Evolutionary conservation across 768 basidiomycete species (phyloP).

Genomic region (Macrolepiota dolichaula): DNA sequence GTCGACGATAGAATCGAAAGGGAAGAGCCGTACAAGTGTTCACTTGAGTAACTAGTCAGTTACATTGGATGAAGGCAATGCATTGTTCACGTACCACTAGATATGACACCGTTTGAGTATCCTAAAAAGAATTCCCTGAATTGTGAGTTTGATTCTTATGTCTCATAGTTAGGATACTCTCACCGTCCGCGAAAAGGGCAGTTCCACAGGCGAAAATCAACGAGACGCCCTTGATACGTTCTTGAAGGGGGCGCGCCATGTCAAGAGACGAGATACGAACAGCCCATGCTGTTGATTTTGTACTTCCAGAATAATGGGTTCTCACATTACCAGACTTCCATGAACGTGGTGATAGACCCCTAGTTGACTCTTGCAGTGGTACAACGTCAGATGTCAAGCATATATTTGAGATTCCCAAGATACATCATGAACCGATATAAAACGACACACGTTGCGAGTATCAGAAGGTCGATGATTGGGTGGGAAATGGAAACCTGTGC

Average conservation of each 20-base stretch:
- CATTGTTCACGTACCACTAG: slow-evolving; percentile 50
- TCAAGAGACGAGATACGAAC: too few species aligned
- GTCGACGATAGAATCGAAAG: neutral
- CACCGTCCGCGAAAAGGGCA: slow-evolving; percentile 85
- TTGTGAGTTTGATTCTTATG: neutral
- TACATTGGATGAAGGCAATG: neutral
- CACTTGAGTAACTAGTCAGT: slow-evolving; percentile 35
- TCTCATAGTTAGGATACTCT: neutral
- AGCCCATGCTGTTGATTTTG: too few species aligned
- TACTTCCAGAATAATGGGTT: too few species aligned
- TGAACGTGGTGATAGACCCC: slow-evolving; percentile 48
- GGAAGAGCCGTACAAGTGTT: slow-evolving; percentile 52
- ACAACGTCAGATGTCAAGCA: neutral
- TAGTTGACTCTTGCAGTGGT: slow-evolving; percentile 4
- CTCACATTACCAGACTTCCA: slow-evolving; percentile 59
- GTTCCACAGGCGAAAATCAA: slow-evolving; percentile 90
- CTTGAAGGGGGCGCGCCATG: slow-evolving; percentile 19
- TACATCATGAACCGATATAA: too few species aligned
- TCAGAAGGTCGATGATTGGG: too few species aligned
- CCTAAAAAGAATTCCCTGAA: slow-evolving; percentile 35
- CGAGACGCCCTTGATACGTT: slow-evolving; percentile 55
- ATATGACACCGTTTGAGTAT: slow-evolving; percentile 80
- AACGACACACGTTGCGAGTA: too few species aligned
- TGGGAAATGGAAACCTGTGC: too few species aligned
- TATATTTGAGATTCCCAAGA: too few species aligned